Evolutionary conservation across 2,329 filamentous ascomycete genomes (phyloP).

Genomic region (Aspergillus arachidicola): DNA sequence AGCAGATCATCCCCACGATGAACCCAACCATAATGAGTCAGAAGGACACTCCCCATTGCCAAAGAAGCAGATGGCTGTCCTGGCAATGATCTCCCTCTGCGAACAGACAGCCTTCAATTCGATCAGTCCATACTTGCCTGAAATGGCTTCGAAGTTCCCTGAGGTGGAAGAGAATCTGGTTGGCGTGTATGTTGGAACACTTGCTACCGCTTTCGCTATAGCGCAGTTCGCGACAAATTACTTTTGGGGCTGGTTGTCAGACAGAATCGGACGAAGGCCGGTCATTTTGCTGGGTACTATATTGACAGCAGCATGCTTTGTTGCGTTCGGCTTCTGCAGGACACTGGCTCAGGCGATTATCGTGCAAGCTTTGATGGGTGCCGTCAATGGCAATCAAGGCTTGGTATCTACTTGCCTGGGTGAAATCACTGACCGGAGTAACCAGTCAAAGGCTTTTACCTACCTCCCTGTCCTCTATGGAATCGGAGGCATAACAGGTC

Average conservation of each 20-base stretch:
- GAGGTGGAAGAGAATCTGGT: constrained; percentile 71
- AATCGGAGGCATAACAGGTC: constrained; percentile 88
- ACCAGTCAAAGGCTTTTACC: constrained; percentile 90
- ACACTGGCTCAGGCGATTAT: constrained; percentile 81
- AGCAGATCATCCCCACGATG: constrained; percentile 32
- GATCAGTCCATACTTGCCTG: constrained; percentile 90
- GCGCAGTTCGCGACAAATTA: constrained; percentile 93
- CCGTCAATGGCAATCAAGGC: constrained; percentile 93
- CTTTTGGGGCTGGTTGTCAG: constrained; percentile 83
- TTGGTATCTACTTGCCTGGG: constrained; percentile 92
- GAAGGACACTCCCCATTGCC: constrained; percentile 70
- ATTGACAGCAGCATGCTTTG: constrained; percentile 79
- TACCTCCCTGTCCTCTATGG: constrained; percentile 97
- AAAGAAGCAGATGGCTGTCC: constrained; percentile 75
- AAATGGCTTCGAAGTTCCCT: constrained; percentile 86
- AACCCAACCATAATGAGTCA: constrained; percentile 21
- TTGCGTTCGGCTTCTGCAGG: constrained; percentile 82
- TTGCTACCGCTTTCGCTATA: constrained; percentile 88
- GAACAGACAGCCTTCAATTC: constrained; percentile 98
- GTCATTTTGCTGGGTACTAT: constrained; percentile 80
- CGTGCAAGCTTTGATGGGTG: constrained; percentile 86
- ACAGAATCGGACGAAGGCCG: constrained; percentile 77
- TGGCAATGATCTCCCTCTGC: constrained; percentile 85
- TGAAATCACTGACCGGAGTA: constrained; percentile 91
- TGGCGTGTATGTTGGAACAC: constrained; percentile 85